These are phyloP conservation scores for Aspergillus aculeatus DNA, from an alignment of 2,329 filamentous ascomycete species.

Conservation along the genomic window DNA sequence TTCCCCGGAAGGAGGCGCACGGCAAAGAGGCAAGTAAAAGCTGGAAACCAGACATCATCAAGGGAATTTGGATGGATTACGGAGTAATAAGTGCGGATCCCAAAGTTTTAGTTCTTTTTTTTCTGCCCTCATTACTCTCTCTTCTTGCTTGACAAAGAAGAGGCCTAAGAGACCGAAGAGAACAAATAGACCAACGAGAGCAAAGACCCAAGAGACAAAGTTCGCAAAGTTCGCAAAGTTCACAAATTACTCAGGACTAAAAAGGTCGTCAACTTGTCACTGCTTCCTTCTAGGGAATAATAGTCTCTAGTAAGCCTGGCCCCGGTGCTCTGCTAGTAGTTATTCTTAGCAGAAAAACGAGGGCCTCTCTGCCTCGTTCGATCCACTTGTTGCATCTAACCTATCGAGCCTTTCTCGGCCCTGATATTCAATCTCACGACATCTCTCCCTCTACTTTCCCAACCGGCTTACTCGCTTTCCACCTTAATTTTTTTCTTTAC, in stretches of 20 bases:
- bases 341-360: not conserved
- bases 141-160: not conserved
- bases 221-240: not conserved
- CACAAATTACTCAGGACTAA: not conserved
- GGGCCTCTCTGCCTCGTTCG: not conserved
- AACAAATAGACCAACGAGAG: not conserved
- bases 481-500: not conserved
- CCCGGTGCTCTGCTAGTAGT: not conserved
- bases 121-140: not conserved
- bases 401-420: not conserved
- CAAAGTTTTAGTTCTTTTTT: not conserved
- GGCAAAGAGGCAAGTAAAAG: not conserved
- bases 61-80: not conserved
- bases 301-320: not conserved
- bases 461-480: not conserved
- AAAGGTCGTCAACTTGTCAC: no score
- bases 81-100: not conserved
- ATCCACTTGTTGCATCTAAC: not conserved
- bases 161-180: not conserved
- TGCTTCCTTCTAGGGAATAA: not conserved
- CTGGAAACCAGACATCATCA: not conserved
- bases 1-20: not conserved
- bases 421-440: not conserved
- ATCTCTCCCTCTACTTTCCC: not conserved
- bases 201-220: not conserved